Evolutionary conservation across 2,329 filamentous ascomycete species (phyloP), one percentile per base, ranked within the genome.

Genomic region (Fusarium xylarioides): DNA sequence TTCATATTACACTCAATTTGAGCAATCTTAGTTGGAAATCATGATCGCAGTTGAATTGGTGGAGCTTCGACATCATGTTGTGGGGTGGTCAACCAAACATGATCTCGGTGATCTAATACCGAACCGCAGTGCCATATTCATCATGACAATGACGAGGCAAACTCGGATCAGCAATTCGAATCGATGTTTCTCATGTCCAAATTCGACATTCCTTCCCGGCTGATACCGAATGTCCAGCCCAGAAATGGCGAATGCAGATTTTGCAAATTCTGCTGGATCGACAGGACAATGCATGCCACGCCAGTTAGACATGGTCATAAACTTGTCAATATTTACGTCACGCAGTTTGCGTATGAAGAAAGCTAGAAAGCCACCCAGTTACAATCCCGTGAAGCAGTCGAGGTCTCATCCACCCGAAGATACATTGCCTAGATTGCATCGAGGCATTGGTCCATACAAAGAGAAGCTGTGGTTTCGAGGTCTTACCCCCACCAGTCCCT

Each of bases 61-160:
- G 71, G 71, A 68, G 67, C 58, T 68, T 57, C 55, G 55, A 74
- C 67, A 64, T 74, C 59, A 71, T 63, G 32, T 68, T 61, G 71
- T 56, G 68, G 69, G 49, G 52, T 72, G 38, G 40, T 40, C 46
- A 49, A 49, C 34, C 50, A 57, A 56, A 42, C 18, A 71, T 52
- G 63, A 57, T 68, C 35, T 73, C 74, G 74, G 74, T 56, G 60
- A 74, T 74, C 49, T 52, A 76, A 73, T 62, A 53, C 74, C 74
- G 74, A 61, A 57, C 49, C 44, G 46, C 53, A 59, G 40, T 42
- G 34, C 46, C 37, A 19, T 26, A 56, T 49, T 71, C 53, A 62
- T 66, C 49, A 74, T 72, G 66, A 38, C 26, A 58, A 54, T 55
- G 46, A 65, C 66, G 58, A 74, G 50, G 49, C 47, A 57, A 56